Base-by-base conservation (phyloP, 2,329 filamentous ascomycete species). In the Fusarium nurragi region DNA sequence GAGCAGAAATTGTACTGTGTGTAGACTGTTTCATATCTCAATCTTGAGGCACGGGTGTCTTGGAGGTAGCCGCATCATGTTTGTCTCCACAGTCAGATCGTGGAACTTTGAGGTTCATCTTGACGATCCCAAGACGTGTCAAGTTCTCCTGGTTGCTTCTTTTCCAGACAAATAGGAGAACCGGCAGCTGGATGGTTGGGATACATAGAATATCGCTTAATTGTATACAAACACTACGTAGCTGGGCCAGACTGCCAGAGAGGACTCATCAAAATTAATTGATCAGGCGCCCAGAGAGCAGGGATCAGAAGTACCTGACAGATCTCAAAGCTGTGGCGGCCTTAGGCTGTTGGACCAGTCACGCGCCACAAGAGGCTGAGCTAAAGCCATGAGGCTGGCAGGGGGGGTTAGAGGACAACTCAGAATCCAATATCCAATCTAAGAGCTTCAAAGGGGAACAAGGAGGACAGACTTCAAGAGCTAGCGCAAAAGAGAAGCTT, bases 371-470 rank as follows among this genome's bases (percentile, higher is more conserved):
- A 32, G 58, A 58, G 53, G 58, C 64, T 64, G 50, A 58, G 54
- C 56, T 47, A 51, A 38, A 47, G 47, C 51, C 54, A 52, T 64
- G 65, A 71, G 64, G 67, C 67, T 71, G 57, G 37, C 37, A 56
- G 28, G 26, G 18, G 37, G 43, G 14, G 32, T n/a, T 12, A 60
- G 65, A 71, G 69, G 69, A 65, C 69, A 69, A 57, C 54, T 49
- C 57, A 34, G 32, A 51, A 45, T 34, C 38, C 45, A 41, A 26
- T 48, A 44, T 53, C 9, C 51, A 51, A 32, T 40, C 45, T 47
- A 50, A 54, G 54, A 55, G 54, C 64, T 48, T 64, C 63, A 60
- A 70, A 71, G 65, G 67, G 48, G 57, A 49, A 50, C 57, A 44
- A 41, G 44, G 54, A 56, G 47, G 45, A 41, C 47, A 54, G 49